These are phyloP conservation scores for Kernera saxatilis DNA, from an alignment of 345 rosid species.

Conservation along the genomic window DNA sequence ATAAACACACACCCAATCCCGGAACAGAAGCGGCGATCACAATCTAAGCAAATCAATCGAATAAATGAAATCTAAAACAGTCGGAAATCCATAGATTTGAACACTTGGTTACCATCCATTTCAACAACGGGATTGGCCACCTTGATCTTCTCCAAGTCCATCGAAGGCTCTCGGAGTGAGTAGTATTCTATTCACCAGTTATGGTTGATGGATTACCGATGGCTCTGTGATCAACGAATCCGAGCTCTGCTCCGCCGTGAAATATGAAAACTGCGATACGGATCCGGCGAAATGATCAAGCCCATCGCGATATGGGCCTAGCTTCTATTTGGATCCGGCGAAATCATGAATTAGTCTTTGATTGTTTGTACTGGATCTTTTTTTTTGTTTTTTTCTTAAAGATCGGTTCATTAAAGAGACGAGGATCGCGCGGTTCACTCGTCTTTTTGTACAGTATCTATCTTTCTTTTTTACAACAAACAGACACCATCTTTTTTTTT, in stretches of 20 bases:
- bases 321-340: too few relatives aligned
- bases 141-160: slow-evolving; percentile 51
- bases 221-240: not conserved
- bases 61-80: not conserved
- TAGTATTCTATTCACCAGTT: too few relatives aligned
- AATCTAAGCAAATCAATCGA: not conserved
- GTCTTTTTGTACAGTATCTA: not conserved
- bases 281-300: not conserved
- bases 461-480: too few relatives aligned
- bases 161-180: too few relatives aligned
- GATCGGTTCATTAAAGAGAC: too few relatives aligned
- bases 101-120: slow-evolving; percentile 68
- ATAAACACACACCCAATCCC: not conserved
- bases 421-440: too few relatives aligned
- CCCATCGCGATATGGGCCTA: not conserved
- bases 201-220: not conserved
- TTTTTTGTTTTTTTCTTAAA: too few relatives aligned
- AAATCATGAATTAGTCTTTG: not conserved
- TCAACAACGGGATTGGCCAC: slow-evolving; percentile 51
- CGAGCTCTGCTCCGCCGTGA: not conserved
- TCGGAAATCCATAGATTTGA: not conserved
- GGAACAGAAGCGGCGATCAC: not conserved
- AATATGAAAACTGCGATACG: not conserved
- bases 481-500: too few relatives aligned
- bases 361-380: too few relatives aligned